A percentile compares a stretch with the other conserved stretches of the same genome.
Conservation (phyloP, 495 filamentous ascomycete species). For the Entonaema liquescens region DNA sequence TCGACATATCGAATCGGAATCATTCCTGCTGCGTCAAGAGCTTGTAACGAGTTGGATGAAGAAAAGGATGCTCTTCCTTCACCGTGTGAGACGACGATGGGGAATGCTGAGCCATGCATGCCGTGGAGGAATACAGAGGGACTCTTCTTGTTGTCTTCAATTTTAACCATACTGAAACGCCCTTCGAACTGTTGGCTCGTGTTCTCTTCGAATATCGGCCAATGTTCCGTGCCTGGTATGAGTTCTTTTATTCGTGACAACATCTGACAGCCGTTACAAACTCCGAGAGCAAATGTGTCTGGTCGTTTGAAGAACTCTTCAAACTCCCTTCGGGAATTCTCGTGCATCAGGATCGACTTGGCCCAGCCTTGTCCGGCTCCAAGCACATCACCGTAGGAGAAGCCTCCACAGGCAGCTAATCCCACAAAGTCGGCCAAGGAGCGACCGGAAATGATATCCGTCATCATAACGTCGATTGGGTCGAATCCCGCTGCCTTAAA, state of each 20-base stretch:
- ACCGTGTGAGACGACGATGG: conserved; percentile 90
- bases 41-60: conserved; percentile 57
- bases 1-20: conserved; percentile 85
- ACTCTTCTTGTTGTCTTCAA: conserved; percentile 65
- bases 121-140: conserved; percentile 92
- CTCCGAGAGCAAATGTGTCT: conserved; percentile 92
- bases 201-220: conserved; percentile 91
- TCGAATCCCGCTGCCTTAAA: conserved; percentile 93
- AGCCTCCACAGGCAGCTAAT: conserved; percentile 93
- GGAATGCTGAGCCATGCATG: conserved; percentile 84
- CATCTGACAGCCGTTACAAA: conserved; percentile 99
- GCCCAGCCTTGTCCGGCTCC: conserved; percentile 97
- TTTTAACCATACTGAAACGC: conserved; percentile 86
- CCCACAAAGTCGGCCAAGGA: conserved; percentile 85
- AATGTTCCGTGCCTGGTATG: conserved; percentile 84
- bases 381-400: conserved; percentile 96
- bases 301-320: conserved; percentile 84
- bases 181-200: conserved; percentile 91
- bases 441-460: conserved; percentile 81
- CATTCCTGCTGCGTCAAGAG: conserved; percentile 67
- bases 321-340: conserved; percentile 79
- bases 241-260: conserved; percentile 81
- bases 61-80: conserved; percentile 87
- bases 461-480: conserved; percentile 96
- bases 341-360: conserved; percentile 88